Percentiles rank a stretch among this genome's conserved stretches.
Evolutionary conservation across 164 flowering plant genomes (phyloP).

Genomic region (Echeveria elegans): DNA sequence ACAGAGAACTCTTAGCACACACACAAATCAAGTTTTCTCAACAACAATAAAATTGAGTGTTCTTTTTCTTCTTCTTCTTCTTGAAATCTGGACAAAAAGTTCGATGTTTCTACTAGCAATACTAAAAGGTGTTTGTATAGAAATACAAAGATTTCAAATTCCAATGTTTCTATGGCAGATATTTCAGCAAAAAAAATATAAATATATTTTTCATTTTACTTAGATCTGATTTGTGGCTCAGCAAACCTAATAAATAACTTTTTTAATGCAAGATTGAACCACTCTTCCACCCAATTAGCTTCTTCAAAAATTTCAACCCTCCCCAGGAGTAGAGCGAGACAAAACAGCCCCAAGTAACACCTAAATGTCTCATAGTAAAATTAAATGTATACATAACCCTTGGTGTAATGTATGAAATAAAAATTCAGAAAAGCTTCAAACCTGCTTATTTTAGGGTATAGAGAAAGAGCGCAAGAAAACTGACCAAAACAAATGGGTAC

Average conservation of each 20-base stretch:
- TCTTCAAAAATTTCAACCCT: slow-evolving; percentile 3
- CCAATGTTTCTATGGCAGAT: slow-evolving; percentile 31
- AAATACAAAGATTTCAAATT: slow-evolving; percentile 31
- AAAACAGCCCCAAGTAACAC: not conserved
- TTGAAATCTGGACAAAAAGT: not conserved
- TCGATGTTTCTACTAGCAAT: not conserved
- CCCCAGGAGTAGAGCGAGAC: not conserved
- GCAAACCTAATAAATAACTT: slow-evolving; percentile 4
- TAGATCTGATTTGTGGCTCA: not conserved
- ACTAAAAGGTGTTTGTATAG: not conserved
- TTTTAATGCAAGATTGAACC: slow-evolving; percentile 1
- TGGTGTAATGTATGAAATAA: no score
- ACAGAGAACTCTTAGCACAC: not conserved
- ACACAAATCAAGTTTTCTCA: not conserved
- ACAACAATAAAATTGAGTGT: not conserved
- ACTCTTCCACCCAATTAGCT: not conserved
- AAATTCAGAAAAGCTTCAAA: not conserved
- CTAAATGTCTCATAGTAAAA: not conserved
- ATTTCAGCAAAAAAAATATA: not conserved
- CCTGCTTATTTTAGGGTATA: not conserved
- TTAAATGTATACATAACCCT: not conserved
- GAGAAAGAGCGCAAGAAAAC: not conserved
- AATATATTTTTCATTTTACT: not conserved
- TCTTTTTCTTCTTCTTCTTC: not conserved
- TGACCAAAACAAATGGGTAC: not conserved